A percentile compares a stretch with the other conserved stretches of the same genome.
phyloP scores from a whole-genome alignment of 257 asterid species.

The Nicotiana attenuata region DNA sequence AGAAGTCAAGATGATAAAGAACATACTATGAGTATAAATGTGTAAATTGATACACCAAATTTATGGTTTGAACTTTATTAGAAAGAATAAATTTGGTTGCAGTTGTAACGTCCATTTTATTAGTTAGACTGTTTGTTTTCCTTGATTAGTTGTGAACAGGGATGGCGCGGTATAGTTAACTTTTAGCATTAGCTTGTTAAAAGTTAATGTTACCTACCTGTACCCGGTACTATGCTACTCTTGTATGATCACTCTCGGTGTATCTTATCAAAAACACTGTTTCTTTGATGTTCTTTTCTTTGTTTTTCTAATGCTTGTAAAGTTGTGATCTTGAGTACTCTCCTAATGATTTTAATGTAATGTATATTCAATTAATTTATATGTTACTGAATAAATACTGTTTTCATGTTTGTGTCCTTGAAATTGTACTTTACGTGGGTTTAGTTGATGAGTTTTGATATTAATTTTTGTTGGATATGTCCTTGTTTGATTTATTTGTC shows the following conservation, averaged over 20 bases:
- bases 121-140: not conserved
- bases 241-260: not conserved
- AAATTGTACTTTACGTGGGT: too few species aligned
- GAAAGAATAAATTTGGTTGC: not conserved
- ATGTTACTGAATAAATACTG: not conserved
- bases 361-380: not conserved
- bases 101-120: not conserved
- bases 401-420: not conserved
- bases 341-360: not conserved
- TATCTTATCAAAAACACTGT: not conserved
- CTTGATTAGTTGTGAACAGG: not conserved
- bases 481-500: too few species aligned
- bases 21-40: not conserved
- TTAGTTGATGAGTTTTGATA: too few species aligned
- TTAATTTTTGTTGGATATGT: too few species aligned
- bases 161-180: not conserved
- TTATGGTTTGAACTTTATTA: not conserved
- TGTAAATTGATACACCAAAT: not conserved
- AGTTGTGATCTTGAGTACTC: not conserved
- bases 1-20: not conserved
- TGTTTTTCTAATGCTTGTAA: not conserved
- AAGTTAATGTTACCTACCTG: not conserved
- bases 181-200: not conserved
- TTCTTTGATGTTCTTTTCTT: not conserved
- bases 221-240: not conserved